Conservation (phyloP, 805 yeast species). For the Debaryomyces maramus region DNA sequence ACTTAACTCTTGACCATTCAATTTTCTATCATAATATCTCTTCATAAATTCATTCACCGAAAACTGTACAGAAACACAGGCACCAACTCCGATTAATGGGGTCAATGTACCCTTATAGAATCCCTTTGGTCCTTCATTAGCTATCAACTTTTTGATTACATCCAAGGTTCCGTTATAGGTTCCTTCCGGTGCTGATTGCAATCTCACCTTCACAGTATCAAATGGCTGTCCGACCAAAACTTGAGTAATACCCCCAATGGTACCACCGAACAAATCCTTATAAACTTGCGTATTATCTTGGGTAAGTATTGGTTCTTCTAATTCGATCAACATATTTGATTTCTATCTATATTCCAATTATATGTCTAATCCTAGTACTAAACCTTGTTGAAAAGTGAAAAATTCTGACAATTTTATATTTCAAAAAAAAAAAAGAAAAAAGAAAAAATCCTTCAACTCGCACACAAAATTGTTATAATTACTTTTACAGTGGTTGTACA, state of each 20-base stretch:
- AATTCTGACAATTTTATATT: too few relatives aligned
- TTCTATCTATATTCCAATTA: too few relatives aligned
- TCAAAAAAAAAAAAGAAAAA: too few relatives aligned
- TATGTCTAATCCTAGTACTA: too few relatives aligned
- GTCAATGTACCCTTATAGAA: slow-evolving; percentile 49
- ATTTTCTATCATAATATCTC: slow-evolving; percentile 58
- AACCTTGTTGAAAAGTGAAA: too few relatives aligned
- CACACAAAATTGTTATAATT: too few relatives aligned
- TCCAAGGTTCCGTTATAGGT: slow-evolving; percentile 71
- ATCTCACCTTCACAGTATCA: slow-evolving; percentile 89
- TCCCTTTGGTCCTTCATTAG: slow-evolving; percentile 41
- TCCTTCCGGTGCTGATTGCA: slow-evolving; percentile 85
- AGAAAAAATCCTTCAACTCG: too few relatives aligned
- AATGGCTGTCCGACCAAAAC: slow-evolving; percentile 96
- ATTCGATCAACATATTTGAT: slow-evolving; percentile 38
- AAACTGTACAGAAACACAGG: slow-evolving; percentile 94
- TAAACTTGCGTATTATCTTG: slow-evolving; percentile 46
- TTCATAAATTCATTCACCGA: slow-evolving; percentile 95
- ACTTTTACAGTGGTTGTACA: too few relatives aligned
- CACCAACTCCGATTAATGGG: slow-evolving; percentile 68
- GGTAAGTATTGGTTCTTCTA: slow-evolving; percentile 42
- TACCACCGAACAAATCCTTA: slow-evolving; percentile 87
- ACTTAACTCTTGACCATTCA: slow-evolving; percentile 47
- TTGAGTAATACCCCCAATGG: slow-evolving; percentile 94
- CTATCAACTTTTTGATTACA: slow-evolving; percentile 68